A percentile compares a stretch with the other conserved stretches of the same genome.
Evolutionary conservation across 1,284 basidiomycete genomes (phyloP).

Genomic region (Ustilago lituana): DNA sequence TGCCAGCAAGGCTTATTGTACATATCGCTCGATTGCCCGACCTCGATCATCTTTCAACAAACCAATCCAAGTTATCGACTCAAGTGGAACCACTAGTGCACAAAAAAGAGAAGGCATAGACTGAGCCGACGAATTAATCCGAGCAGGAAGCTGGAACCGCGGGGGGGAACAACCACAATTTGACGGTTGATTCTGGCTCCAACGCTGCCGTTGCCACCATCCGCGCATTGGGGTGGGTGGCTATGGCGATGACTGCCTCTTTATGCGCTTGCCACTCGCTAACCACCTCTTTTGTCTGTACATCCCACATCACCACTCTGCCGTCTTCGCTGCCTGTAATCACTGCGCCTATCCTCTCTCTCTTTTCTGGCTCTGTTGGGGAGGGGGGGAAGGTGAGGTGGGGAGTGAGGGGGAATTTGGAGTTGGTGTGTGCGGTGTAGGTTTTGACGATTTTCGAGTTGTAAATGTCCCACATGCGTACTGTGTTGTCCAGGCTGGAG

Average conservation of each 20-base stretch:
- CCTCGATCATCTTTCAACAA: too few relatives aligned
- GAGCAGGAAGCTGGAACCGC: too few relatives aligned
- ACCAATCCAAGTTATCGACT: too few relatives aligned
- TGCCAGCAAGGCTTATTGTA: too few relatives aligned
- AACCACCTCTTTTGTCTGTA: slow-evolving; percentile 81
- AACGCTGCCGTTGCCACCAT: slow-evolving; percentile 55
- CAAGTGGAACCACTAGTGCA: too few relatives aligned
- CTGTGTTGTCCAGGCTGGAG: slow-evolving; percentile 88
- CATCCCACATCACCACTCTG: slow-evolving; percentile 87
- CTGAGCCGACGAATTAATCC: too few relatives aligned
- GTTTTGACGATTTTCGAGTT: slow-evolving; percentile 93
- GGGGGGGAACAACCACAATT: slow-evolving; percentile 36
- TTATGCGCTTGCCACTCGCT: slow-evolving; percentile 81
- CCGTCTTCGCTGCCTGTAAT: slow-evolving; percentile 90
- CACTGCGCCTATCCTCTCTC: slow-evolving; percentile 67
- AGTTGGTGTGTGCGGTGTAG: slow-evolving; percentile 82
- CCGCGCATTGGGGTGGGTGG: slow-evolving; percentile 47
- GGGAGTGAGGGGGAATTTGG: slow-evolving; percentile 73
- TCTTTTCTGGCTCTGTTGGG: too few relatives aligned
- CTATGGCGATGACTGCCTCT: slow-evolving; percentile 66
- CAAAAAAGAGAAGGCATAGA: too few relatives aligned
- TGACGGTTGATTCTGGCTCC: slow-evolving; percentile 53
- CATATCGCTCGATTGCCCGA: too few relatives aligned
- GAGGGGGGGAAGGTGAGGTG: too few relatives aligned
- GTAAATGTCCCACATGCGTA: slow-evolving; percentile 92